Percentiles rank a stretch among this genome's conserved stretches.
Conservation (phyloP, 2,329 filamentous ascomycete species). For the Pseudogymnoascus sp. region DNA sequence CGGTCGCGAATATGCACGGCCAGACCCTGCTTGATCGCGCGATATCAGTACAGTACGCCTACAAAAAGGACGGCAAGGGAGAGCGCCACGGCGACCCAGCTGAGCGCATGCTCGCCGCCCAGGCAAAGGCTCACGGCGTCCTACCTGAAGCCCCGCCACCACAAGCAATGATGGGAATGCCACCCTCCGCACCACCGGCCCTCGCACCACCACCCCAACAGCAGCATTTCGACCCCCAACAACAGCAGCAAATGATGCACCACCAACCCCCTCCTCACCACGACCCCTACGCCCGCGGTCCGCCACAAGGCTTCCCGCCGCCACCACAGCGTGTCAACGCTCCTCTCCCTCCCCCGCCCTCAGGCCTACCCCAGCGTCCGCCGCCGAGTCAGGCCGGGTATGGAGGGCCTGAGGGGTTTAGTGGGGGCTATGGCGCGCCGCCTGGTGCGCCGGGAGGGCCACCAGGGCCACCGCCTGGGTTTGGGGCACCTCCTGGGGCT, state of each 20-base stretch:
- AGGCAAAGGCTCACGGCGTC: conserved; percentile 92
- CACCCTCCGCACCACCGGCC: conserved; percentile 32
- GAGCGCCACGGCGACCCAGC: conserved; percentile 92
- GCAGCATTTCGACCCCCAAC: conserved; percentile 20
- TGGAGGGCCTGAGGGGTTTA: conserved; percentile 52
- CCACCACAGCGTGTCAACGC: conserved; percentile 33
- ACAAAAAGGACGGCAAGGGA: conserved; percentile 98
- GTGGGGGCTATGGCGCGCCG: conserved; percentile 31
- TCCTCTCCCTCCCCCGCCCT: conserved; percentile 48
- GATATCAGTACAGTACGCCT: conserved; percentile 93
- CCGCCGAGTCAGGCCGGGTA: conserved; percentile 60
- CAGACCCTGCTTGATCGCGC: conserved; percentile 97
- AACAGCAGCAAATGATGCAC: conserved; percentile 16
- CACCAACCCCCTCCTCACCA: conserved; percentile 14
- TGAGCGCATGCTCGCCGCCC: conserved; percentile 80
- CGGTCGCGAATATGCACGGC: conserved; percentile 85
- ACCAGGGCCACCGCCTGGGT: conserved; percentile 36
- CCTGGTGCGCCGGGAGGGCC: conserved; percentile 19
- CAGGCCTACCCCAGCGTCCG: conserved; percentile 54
- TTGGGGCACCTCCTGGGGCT: conserved; percentile 28
- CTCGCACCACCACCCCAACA: conserved; percentile 32
- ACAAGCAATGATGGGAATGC: conserved; percentile 31
- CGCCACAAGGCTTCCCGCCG: conserved; percentile 25
- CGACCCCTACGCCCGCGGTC: background rate
- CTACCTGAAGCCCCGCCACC: conserved; percentile 50